Evolutionary conservation across 192 early-diverging fungal species (phyloP).

Genomic region (Chytriomyces confervae): DNA sequence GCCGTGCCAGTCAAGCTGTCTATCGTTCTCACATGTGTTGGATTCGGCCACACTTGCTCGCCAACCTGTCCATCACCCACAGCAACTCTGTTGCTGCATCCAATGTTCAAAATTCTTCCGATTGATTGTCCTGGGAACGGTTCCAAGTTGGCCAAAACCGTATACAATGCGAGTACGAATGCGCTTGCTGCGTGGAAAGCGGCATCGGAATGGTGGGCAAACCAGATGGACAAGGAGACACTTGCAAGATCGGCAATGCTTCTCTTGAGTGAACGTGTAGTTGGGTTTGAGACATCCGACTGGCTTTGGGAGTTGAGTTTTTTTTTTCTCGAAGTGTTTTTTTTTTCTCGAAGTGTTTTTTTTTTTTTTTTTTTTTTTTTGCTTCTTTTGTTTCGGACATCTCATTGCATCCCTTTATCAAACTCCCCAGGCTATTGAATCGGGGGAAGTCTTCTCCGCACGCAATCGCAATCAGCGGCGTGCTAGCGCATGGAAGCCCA

Average conservation of each 20-base stretch:
- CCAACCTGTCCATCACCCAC: not conserved
- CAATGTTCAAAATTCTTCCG: not conserved
- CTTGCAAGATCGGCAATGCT: not conserved
- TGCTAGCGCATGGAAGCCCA: not conserved
- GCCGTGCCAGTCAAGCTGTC: not conserved
- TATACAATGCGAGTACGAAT: not conserved
- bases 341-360: too few species aligned
- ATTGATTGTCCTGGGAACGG: not conserved
- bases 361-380: too few species aligned
- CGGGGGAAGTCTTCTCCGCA: not conserved
- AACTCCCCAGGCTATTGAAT: not conserved
- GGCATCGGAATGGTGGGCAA: not conserved
- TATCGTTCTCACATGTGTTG: slow-evolving; percentile 5
- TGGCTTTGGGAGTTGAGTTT: slow-evolving; percentile 4
- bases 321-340: too few species aligned
- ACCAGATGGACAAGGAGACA: not conserved
- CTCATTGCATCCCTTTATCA: not conserved
- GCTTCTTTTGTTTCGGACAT: too few species aligned
- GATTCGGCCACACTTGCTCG: not conserved
- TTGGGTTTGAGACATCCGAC: not conserved
- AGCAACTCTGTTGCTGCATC: not conserved
- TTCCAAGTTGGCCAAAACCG: not conserved
- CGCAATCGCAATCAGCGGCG: not conserved
- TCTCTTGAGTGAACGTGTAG: not conserved
- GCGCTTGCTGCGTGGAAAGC: not conserved